Evolutionary conservation across 169 alveolate species (phyloP).

Genomic region (Eimeria mitis): DNA sequence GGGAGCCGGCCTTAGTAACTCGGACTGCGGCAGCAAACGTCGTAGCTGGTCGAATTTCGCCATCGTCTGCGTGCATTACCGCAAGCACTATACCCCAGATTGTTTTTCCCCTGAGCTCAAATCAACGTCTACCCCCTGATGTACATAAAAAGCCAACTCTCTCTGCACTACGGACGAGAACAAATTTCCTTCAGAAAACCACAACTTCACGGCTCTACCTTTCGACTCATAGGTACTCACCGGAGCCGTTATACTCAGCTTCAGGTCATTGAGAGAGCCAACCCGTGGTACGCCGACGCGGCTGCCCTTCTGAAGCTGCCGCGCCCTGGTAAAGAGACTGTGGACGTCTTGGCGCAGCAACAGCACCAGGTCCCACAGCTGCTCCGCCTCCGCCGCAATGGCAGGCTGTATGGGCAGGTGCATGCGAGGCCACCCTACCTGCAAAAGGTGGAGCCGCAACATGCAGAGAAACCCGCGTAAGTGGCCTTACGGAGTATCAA

Average conservation of each 20-base stretch:
- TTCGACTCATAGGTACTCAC: background rate
- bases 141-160: background rate
- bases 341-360: slow-evolving; percentile 54
- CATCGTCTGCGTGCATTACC: slow-evolving; percentile 25
- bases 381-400: slow-evolving; percentile 47
- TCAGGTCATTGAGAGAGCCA: slow-evolving; percentile 64
- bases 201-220: background rate
- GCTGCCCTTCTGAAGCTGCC: slow-evolving; percentile 16
- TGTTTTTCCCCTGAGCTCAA: background rate
- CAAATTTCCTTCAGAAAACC: background rate
- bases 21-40: background rate
- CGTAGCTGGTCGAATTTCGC: background rate
- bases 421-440: slow-evolving; percentile 76
- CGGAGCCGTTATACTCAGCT: slow-evolving; percentile 55
- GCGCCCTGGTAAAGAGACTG: slow-evolving; percentile 37
- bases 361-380: slow-evolving; percentile 36
- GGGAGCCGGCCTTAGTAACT: slow-evolving; percentile 32
- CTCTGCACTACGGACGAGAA: background rate
- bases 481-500: background rate
- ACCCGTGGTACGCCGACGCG: slow-evolving; percentile 10
- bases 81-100: background rate
- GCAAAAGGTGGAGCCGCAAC: background rate
- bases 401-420: slow-evolving; percentile 10
- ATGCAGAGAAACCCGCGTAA: background rate
- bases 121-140: background rate